Evolutionary conservation across 2,329 filamentous ascomycete species (phyloP), one percentile per base, ranked within the genome.

Genomic region (Cercospora nicotianae): DNA sequence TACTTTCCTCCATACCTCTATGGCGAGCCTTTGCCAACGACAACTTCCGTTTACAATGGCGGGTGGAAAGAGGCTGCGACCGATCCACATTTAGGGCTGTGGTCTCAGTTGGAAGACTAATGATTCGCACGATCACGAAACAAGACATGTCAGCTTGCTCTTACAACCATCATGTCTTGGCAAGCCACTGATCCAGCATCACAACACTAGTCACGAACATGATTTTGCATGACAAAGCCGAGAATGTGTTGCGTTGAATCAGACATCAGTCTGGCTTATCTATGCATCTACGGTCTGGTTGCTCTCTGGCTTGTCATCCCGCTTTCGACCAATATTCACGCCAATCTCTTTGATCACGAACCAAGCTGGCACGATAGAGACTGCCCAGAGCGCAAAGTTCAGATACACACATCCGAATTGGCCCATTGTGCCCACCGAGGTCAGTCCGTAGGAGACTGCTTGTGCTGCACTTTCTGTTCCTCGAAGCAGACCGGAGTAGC

Each of bases 381-480:
- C 71, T 0, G 81, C 89, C 89, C 89, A 92, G 0, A 92, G 80
- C 0, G 80, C 86, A 75, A 92, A 91, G 73, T 92, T 92, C 73
- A 91, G 80, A 74, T 92, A 92, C 0, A 91, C 83, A 16, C 83
- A 87, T 2, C 89, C 90, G 2, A 91, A 84, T 60, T 88, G 80
- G 1, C 86, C 89, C 76, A 92, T 89, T 5, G 91, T 76, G 0
- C 81, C 79, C 9, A 91, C 72, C 2, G 87, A 89, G 8, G 85
- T 86, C 0, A 92, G 77, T 0, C 90, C 90, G 68, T 92, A 93
- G 80, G 88, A 90, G 16, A 93, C 79, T 6, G 90, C 90, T 75
- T 93, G 90, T 80, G 88, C 90, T 0, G 89, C 90, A 1, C 89
- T 91, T 78, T 93, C 90, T 0, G 88, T 90, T 0, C 88, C 90